phyloP scores from a whole-genome alignment of 2,329 filamentous ascomycete species.

The Hymenoscyphus albidus region DNA sequence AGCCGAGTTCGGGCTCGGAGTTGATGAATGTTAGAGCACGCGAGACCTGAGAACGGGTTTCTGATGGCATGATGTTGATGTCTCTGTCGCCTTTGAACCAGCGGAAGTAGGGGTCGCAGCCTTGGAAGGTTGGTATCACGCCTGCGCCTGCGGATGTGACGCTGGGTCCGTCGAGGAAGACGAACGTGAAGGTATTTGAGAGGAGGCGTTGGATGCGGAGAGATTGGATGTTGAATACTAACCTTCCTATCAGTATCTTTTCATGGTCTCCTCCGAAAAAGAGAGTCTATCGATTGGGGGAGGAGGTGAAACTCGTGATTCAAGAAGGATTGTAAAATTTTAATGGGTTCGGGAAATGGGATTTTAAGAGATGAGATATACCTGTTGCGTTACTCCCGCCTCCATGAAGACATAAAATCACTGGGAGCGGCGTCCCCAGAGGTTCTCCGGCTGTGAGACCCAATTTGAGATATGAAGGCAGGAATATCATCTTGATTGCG shows the following conservation, averaged over 20 bases:
- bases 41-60: slow-evolving; percentile 5
- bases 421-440: slow-evolving; percentile 8
- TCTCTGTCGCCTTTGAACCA: slow-evolving; percentile 14
- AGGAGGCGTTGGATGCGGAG: slow-evolving; percentile 17
- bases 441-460: slow-evolving; percentile 2
- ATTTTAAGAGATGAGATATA: not conserved
- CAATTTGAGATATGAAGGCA: slow-evolving; percentile 4
- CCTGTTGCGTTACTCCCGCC: slow-evolving; percentile 13
- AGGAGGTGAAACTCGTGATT: not conserved
- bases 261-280: not conserved
- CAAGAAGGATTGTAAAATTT: not conserved
- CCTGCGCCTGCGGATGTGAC: slow-evolving; percentile 16
- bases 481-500: not conserved
- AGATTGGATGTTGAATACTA: slow-evolving; percentile 20
- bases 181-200: slow-evolving; percentile 14
- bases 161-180: slow-evolving; percentile 20
- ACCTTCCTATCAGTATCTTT: not conserved
- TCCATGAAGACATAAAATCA: slow-evolving; percentile 19
- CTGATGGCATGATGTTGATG: slow-evolving; percentile 6
- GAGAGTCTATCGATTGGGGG: not conserved
- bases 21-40: slow-evolving; percentile 6
- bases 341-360: not conserved
- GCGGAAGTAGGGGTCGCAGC: slow-evolving; percentile 18
- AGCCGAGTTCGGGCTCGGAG: slow-evolving; percentile 1
- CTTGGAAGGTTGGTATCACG: slow-evolving; percentile 21